Conservation (phyloP, 2,329 filamentous ascomycete genomes). For the Acrodontium crateriforme region DNA sequence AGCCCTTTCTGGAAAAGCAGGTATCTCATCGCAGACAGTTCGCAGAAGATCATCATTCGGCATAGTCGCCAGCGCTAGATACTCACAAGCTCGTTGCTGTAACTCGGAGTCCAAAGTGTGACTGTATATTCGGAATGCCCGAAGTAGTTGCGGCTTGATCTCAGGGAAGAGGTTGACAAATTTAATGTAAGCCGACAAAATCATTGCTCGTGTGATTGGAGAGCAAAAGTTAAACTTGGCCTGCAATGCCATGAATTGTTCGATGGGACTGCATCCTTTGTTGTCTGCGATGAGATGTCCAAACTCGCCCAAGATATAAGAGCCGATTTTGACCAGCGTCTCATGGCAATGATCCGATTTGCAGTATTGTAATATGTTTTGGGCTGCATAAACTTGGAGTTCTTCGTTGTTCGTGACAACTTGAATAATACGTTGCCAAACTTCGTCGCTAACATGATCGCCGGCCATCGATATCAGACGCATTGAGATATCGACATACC, state of each 20-base stretch:
- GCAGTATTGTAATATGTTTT: constrained; percentile 83
- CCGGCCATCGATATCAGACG: constrained; percentile 91
- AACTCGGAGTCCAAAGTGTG: constrained; percentile 90
- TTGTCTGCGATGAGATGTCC: constrained; percentile 92
- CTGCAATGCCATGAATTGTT: constrained; percentile 88
- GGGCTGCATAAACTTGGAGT: constrained; percentile 87
- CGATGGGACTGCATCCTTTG: constrained; percentile 83
- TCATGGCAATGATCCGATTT: constrained; percentile 92
- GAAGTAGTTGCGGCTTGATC: constrained; percentile 87
- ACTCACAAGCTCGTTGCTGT: constrained; percentile 93
- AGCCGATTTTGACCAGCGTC: constrained; percentile 93
- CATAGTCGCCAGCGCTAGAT: constrained; percentile 70
- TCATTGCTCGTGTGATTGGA: constrained; percentile 79
- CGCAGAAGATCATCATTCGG: constrained; percentile 82
- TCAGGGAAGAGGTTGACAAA: constrained; percentile 97
- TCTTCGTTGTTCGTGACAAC: constrained; percentile 99
- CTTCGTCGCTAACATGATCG: constrained; percentile 96
- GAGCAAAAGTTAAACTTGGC: constrained; percentile 81
- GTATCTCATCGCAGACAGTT: constrained; percentile 97
- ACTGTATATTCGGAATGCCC: constrained; percentile 83
- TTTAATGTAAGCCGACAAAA: constrained; percentile 91
- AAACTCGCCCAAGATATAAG: constrained; percentile 91
- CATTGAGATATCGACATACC: constrained; percentile 97
- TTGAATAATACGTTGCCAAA: constrained; percentile 97
- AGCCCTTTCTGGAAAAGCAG: constrained; percentile 86